phyloP scores from a whole-genome alignment of 2,329 filamentous ascomycete genomes.

The Fusarium penzigii region DNA sequence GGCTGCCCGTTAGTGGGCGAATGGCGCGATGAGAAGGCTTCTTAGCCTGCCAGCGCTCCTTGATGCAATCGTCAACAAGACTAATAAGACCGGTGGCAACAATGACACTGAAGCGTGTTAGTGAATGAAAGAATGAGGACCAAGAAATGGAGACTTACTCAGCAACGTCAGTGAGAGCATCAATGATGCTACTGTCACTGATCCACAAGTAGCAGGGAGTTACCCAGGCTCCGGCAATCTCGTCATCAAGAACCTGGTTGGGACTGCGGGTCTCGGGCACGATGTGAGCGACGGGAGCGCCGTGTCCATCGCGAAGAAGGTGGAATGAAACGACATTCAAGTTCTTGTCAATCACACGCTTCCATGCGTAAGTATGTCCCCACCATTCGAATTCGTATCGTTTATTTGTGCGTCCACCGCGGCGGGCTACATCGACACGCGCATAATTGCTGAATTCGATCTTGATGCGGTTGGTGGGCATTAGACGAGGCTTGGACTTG shows the following conservation, averaged over 20 bases:
- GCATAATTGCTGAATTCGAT: constrained; percentile 98
- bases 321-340: constrained; percentile 74
- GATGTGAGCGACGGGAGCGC: constrained; percentile 75
- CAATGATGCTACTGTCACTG: constrained; percentile 69
- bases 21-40: constrained; percentile 36
- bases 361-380: constrained; percentile 85
- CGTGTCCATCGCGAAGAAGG: constrained; percentile 66
- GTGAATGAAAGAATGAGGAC: constrained; percentile 22
- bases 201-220: constrained; percentile 91
- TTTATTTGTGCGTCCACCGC: constrained; percentile 64
- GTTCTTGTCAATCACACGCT: constrained; percentile 71
- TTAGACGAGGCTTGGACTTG: constrained; percentile 38
- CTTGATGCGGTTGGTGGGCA: constrained; percentile 76
- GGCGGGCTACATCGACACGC: constrained; percentile 78
- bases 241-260: constrained; percentile 70
- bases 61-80: constrained; percentile 90
- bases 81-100: constrained; percentile 87
- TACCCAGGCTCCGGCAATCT: constrained; percentile 82
- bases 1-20: constrained; percentile 24
- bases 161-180: constrained; percentile 74
- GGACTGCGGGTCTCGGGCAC: constrained; percentile 76
- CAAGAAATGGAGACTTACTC: constrained; percentile 61
- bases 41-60: constrained; percentile 66
- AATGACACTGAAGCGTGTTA: constrained; percentile 66
- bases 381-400: constrained; percentile 94